Base-by-base conservation (phyloP, 148 eudicot species). In the Pharnaceum exiguum region DNA sequence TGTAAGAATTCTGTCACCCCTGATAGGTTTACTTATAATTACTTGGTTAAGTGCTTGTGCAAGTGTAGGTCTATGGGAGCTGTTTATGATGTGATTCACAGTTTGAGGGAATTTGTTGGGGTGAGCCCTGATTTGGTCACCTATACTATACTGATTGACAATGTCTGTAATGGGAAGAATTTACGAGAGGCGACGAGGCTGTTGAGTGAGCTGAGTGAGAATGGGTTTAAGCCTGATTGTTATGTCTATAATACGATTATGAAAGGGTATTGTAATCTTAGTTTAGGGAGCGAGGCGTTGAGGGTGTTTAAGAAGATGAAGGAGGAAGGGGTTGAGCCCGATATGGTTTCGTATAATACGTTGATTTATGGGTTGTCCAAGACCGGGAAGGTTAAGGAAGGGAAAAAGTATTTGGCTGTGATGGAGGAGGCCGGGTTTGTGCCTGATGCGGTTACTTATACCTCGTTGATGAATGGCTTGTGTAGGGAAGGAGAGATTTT, bases 401-500 rank as follows among this genome's bases (percentile, higher is more conserved):
- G 94, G 15, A 77, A 45, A 66, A 77, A 74, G 73, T 91, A 67
- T 72, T 55, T 85, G 57, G 31, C 51, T n/a, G 70, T 82, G 0
- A 91, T 91, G 96, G 65, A 62, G 1, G 79, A 85, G 22, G 49
- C 49, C 51, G 98, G 94, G 5, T 70, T 66, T 66, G 59, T 52
- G 5, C 96, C 98, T 0, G 96, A 91, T 71, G 84, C 77, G 1
- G 80, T 85, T 36, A 83, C 96, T 0, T 91, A 91, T 59, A 87
- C 96, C 3, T 81, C 98, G 1, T 65, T 91, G 76, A 91, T 91
- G 94, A 91, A 87, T 61, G 98, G 98, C 11, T 62, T 91, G 85
- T 91, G 90, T 62, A 76, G 94, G 38, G 84, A 87, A 46, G 84
- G 90, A 55, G 79, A 87, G 70, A 74, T 81, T 0, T 28, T 68